A percentile compares a stretch with the other conserved stretches of the same genome.
Conservation (phyloP, 768 basidiomycete genomes). For the Hypsizygus marmoreus region DNA sequence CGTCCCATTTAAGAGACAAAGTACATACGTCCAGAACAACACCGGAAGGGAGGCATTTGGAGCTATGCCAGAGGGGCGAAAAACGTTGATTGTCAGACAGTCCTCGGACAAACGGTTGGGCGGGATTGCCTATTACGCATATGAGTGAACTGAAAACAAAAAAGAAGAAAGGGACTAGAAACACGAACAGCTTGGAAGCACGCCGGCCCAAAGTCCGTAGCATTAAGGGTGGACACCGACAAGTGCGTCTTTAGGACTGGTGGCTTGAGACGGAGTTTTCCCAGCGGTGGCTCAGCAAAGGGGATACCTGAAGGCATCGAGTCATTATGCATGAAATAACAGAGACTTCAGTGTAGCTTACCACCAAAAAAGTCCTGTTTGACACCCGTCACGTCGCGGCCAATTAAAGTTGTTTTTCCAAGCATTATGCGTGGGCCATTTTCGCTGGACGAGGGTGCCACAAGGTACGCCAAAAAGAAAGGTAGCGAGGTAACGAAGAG, state of each 20-base stretch:
- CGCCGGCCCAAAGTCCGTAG: slow-evolving; percentile 36
- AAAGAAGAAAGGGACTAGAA: not conserved
- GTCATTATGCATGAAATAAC: not conserved
- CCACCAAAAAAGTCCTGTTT: slow-evolving; percentile 51
- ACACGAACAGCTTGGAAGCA: slow-evolving; percentile 52
- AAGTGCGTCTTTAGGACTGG: slow-evolving; percentile 46
- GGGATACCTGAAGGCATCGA: slow-evolving; percentile 45
- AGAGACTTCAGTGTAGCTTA: no score
- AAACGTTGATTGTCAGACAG: slow-evolving; percentile 61
- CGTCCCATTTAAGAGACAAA: not conserved
- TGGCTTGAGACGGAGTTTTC: slow-evolving; percentile 44
- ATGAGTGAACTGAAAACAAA: not conserved
- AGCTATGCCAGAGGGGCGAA: slow-evolving; percentile 43
- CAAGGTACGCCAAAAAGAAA: no score
- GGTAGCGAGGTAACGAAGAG: no score
- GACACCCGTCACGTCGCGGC: slow-evolving; percentile 34
- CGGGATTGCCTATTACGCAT: slow-evolving; percentile 28
- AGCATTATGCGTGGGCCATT: no score
- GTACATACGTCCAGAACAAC: slow-evolving; percentile 42
- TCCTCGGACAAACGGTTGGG: slow-evolving; percentile 50
- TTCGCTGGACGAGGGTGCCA: no score
- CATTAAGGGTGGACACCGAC: slow-evolving; percentile 38
- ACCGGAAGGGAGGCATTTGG: slow-evolving; percentile 36
- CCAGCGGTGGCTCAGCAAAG: slow-evolving; percentile 55
- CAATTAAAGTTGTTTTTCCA: slow-evolving; percentile 39